These are phyloP conservation scores for Stylosanthes scabra DNA, from an alignment of 331 rosid species.

Conservation along the genomic window DNA sequence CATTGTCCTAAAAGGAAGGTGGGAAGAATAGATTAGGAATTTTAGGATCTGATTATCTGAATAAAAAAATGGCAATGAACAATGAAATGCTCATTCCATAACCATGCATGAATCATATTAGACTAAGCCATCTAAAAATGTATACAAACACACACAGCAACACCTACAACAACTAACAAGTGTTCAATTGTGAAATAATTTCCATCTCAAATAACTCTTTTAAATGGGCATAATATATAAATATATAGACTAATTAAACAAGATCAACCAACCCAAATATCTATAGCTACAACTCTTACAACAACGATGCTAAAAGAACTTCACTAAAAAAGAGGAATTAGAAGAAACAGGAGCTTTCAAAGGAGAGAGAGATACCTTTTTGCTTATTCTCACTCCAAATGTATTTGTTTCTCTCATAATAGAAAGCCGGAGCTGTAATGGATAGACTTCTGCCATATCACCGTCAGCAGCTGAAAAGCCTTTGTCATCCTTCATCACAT, in stretches of 20 bases:
- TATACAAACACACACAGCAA: slow-evolving; percentile 6
- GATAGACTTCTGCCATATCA: slow-evolving; percentile 91
- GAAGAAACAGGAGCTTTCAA: not conserved
- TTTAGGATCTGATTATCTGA: slow-evolving; percentile 32
- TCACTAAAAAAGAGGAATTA: not conserved
- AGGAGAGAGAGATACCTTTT: slow-evolving; percentile 65
- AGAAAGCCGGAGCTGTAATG: slow-evolving; percentile 90
- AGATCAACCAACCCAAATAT: slow-evolving; percentile 24
- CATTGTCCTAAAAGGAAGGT: slow-evolving; percentile 70
- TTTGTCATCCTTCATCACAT: slow-evolving; percentile 62
- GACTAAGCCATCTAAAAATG: slow-evolving; percentile 19
- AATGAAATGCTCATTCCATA: slow-evolving; percentile 19
- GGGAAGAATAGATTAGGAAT: slow-evolving; percentile 31
- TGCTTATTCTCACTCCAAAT: slow-evolving; percentile 88
- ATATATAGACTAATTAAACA: slow-evolving; percentile 23
- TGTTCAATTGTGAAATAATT: slow-evolving; percentile 1
- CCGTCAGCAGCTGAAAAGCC: slow-evolving; percentile 76
- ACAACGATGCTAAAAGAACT: slow-evolving; percentile 13
- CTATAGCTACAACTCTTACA: slow-evolving; percentile 30
- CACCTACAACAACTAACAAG: not conserved
- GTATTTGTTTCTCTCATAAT: slow-evolving; percentile 72
- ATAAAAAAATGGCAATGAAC: slow-evolving; percentile 19
- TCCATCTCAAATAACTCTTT: slow-evolving; percentile 10
- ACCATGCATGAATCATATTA: slow-evolving; percentile 10
- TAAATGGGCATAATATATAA: slow-evolving; percentile 24